phyloP scores from a whole-genome alignment of 108 stramenopile genomes.

The Licmophora abbreviata region DNA sequence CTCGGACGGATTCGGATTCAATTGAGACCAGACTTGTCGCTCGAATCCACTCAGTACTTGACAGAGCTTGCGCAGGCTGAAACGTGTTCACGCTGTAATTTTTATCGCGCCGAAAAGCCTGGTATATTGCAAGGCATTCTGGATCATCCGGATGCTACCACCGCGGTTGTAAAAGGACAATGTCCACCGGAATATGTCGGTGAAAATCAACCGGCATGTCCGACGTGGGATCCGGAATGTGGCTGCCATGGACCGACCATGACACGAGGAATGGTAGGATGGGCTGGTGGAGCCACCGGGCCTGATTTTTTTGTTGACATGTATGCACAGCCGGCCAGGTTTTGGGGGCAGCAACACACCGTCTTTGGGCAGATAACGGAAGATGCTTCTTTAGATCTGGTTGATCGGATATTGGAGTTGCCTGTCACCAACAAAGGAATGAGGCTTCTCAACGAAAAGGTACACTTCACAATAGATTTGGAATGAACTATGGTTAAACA shows the following conservation, averaged over 20 bases:
- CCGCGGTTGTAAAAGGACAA: slow-evolving; percentile 21
- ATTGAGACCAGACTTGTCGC: slow-evolving; percentile 42
- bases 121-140: slow-evolving; percentile 67
- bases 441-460: slow-evolving; percentile 4
- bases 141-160: slow-evolving; percentile 11
- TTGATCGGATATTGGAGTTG: slow-evolving; percentile 20
- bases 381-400: slow-evolving; percentile 10
- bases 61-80: slow-evolving; percentile 26
- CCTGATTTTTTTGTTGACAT: slow-evolving; percentile 42
- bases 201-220: slow-evolving; percentile 29
- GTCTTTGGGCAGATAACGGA: slow-evolving; percentile 28
- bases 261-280: slow-evolving; percentile 42
- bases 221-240: slow-evolving; percentile 51
- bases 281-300: slow-evolving; percentile 31
- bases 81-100: slow-evolving; percentile 48
- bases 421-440: slow-evolving; percentile 6
- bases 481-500: no score
- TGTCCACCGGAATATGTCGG: slow-evolving; percentile 32
- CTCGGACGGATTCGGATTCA: slow-evolving; percentile 45
- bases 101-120: slow-evolving; percentile 65
- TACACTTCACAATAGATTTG: no score
- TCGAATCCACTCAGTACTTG: slow-evolving; percentile 52
- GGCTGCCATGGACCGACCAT: slow-evolving; percentile 53
- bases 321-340: slow-evolving; percentile 18
- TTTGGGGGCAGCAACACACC: slow-evolving; percentile 36